Percentiles rank a stretch among this genome's conserved stretches.
phyloP scores from a whole-genome alignment of 441 rosid species.

The Sinapis alba region DNA sequence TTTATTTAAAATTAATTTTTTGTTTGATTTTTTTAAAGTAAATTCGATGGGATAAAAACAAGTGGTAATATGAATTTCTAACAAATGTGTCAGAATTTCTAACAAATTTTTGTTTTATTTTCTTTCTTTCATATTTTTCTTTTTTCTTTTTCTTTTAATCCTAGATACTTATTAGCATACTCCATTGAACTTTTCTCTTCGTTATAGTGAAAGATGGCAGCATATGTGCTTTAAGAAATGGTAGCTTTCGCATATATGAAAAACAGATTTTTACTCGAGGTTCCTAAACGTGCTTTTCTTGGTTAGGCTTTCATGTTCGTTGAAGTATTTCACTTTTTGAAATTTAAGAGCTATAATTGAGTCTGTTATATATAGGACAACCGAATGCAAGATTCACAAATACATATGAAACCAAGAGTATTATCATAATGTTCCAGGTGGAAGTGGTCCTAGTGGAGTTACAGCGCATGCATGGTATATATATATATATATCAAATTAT shows the following conservation, averaged over 20 bases:
- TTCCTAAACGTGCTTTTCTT: neutral
- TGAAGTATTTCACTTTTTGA: neutral
- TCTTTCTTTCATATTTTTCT: too few relatives aligned
- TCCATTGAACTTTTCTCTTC: too few relatives aligned
- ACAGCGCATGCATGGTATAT: slow-evolving; percentile 25
- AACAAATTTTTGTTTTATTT: too few relatives aligned
- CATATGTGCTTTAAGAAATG: neutral
- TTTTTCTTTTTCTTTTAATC: too few relatives aligned
- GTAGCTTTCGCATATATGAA: neutral
- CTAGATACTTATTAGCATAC: too few relatives aligned
- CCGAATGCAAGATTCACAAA: neutral
- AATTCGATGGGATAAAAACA: too few relatives aligned
- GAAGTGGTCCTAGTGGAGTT: slow-evolving; percentile 4
- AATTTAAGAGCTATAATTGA: neutral
- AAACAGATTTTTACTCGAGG: neutral
- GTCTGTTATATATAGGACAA: neutral
- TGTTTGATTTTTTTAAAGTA: too few relatives aligned
- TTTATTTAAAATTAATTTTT: too few relatives aligned
- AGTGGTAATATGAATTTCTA: too few relatives aligned
- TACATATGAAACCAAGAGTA: neutral
- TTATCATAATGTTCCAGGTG: neutral
- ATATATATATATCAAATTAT: neutral
- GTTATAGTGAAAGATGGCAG: neutral
- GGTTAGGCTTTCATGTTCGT: neutral
- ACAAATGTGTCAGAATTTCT: too few relatives aligned